These are phyloP conservation scores for Bremia lactucae DNA, from an alignment of 352 stramenopile species.

Conservation along the genomic window DNA sequence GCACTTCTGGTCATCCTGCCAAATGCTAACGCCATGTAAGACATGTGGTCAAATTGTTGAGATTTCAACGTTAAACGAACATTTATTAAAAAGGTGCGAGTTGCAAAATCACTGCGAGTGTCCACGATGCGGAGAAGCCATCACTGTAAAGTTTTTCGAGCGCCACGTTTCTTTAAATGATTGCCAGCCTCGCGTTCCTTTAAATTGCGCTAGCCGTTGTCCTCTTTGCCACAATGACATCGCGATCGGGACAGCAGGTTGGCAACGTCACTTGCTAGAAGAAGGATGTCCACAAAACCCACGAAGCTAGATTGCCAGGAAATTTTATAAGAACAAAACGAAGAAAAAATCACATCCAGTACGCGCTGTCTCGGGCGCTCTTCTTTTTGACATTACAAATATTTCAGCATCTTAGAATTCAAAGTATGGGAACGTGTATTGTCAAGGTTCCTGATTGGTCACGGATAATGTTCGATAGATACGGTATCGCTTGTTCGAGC, in stretches of 20 bases:
- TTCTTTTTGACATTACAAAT: not conserved
- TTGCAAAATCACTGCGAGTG: constrained; percentile 77
- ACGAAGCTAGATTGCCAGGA: constrained; percentile 28
- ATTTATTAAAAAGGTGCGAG: constrained; percentile 85
- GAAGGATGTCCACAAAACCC: constrained; percentile 71
- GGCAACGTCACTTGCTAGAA: constrained; percentile 56
- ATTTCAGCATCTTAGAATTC: not conserved
- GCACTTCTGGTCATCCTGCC: constrained; percentile 88
- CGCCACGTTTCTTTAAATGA: constrained; percentile 71
- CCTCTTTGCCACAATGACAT: constrained; percentile 78
- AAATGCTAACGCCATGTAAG: constrained; percentile 87
- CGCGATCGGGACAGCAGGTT: constrained; percentile 47
- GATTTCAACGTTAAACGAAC: constrained; percentile 83
- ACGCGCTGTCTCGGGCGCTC: no score
- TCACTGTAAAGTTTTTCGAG: constrained; percentile 75
- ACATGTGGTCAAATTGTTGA: constrained; percentile 91
- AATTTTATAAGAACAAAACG: no score
- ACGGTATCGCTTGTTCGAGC: no score
- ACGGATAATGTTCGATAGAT: constrained; percentile 1
- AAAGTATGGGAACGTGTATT: not conserved
- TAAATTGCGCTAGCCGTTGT: constrained; percentile 61
- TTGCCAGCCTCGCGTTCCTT: constrained; percentile 43
- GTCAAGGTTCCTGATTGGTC: constrained; percentile 1
- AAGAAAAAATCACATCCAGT: no score
- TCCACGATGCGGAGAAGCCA: constrained; percentile 70